A percentile compares a stretch with the other conserved stretches of the same genome.
Evolutionary conservation across 345 rosid genomes (phyloP).

Genomic region (Lumnitzera racemosa): DNA sequence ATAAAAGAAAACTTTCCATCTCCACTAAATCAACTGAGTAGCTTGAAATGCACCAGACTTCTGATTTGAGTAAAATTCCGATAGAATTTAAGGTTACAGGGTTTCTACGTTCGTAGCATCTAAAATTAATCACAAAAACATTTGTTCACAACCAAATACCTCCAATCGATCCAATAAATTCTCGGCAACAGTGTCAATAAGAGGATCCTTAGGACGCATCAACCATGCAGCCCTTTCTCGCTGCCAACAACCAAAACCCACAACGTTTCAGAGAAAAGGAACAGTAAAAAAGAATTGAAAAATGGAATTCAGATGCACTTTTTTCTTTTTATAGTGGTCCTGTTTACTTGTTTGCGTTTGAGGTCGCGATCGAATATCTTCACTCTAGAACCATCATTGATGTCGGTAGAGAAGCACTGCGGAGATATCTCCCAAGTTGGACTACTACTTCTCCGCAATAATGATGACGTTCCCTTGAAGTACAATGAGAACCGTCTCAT

Average conservation of each 20-base stretch:
- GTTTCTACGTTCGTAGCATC: neutral
- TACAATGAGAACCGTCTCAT: constrained; percentile 4
- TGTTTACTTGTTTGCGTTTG: constrained; percentile 69
- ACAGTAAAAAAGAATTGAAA: neutral
- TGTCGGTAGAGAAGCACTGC: constrained; percentile 11
- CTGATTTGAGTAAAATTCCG: neutral
- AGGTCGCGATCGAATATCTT: constrained; percentile 81
- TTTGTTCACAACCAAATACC: constrained; percentile 19
- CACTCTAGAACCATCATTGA: constrained; percentile 30
- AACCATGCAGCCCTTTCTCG: constrained; percentile 98
- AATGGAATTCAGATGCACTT: neutral
- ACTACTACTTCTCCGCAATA: neutral
- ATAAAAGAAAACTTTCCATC: too few relatives aligned
- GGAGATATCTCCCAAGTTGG: neutral
- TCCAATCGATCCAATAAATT: constrained; percentile 84
- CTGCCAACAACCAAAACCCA: constrained; percentile 36
- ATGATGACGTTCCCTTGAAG: neutral
- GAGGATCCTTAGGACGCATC: constrained; percentile 49
- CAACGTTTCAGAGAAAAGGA: neutral
- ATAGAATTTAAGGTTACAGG: neutral
- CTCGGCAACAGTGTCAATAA: constrained; percentile 86
- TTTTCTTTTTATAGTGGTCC: too few relatives aligned
- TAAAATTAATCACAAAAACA: constrained; percentile 3
- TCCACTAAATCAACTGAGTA: too few relatives aligned
- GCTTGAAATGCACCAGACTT: too few relatives aligned